Conservation (phyloP, 2,329 filamentous ascomycete species). For the Exserohilum turcica region DNA sequence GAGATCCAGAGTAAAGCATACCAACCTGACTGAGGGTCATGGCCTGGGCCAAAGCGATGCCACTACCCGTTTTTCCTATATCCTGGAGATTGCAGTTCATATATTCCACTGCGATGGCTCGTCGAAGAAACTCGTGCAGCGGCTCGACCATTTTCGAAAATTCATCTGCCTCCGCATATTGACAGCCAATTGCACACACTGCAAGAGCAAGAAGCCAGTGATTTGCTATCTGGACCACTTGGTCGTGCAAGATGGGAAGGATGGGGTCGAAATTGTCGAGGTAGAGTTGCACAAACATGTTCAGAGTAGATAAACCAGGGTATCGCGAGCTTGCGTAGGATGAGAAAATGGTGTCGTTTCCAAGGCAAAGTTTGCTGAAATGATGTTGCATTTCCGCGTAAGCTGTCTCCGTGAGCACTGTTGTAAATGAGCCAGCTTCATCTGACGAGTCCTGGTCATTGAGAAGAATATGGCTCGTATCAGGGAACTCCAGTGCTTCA, state of each 20-base stretch:
- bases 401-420: neutral
- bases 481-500: neutral
- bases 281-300: conserved; percentile 31
- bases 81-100: neutral
- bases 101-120: neutral
- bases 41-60: conserved; percentile 12
- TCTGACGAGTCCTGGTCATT: neutral
- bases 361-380: conserved; percentile 8
- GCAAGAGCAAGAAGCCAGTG: conserved; percentile 32
- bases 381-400: conserved; percentile 3
- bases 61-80: neutral
- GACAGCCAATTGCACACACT: conserved; percentile 34
- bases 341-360: neutral
- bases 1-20: conserved; percentile 15
- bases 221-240: conserved; percentile 11
- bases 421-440: neutral
- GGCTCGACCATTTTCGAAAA: conserved; percentile 6
- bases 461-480: conserved; percentile 2
- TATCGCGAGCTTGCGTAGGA: neutral
- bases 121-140: conserved; percentile 14
- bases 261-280: conserved; percentile 33
- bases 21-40: conserved; percentile 7
- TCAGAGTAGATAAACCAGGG: conserved; percentile 13
- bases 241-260: conserved; percentile 34
- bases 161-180: conserved; percentile 21